Evolutionary conservation across 2,329 filamentous ascomycete genomes (phyloP).

Genomic region (Coniochaeta sp.): DNA sequence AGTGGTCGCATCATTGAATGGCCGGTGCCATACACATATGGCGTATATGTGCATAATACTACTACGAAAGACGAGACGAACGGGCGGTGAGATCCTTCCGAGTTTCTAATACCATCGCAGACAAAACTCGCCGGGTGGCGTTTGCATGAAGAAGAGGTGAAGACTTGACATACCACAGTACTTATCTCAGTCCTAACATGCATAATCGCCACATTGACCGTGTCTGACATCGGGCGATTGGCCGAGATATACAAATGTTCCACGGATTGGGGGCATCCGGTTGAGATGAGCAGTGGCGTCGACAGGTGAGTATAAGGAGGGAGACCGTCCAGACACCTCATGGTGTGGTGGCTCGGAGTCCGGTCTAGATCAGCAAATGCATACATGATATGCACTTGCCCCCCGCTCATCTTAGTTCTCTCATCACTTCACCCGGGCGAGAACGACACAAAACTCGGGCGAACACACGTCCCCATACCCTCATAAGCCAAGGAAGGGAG

Average conservation of each 20-base stretch:
- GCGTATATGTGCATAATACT: not conserved
- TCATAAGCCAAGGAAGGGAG: too few species aligned
- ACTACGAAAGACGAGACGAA: not conserved
- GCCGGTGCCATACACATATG: too few species aligned
- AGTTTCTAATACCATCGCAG: not conserved
- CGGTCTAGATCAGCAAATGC: not conserved
- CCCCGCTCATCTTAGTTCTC: not conserved
- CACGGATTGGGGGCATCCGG: not conserved
- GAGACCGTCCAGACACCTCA: too few species aligned
- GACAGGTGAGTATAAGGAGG: not conserved
- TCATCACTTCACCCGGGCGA: not conserved
- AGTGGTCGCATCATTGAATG: too few species aligned
- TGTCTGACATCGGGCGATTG: not conserved
- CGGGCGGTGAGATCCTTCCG: not conserved
- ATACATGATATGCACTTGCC: not conserved
- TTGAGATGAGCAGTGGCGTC: not conserved
- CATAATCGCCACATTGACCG: not conserved
- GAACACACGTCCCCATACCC: not conserved
- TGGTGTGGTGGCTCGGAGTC: not conserved
- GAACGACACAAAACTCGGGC: not conserved
- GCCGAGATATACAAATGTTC: not conserved
- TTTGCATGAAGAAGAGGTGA: not conserved
- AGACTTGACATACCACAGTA: not conserved
- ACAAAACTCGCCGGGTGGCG: not conserved
- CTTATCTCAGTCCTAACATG: too few species aligned